Conservation (phyloP, 202 grass and related monocot genomes). For the Saccharum hybrid region DNA sequence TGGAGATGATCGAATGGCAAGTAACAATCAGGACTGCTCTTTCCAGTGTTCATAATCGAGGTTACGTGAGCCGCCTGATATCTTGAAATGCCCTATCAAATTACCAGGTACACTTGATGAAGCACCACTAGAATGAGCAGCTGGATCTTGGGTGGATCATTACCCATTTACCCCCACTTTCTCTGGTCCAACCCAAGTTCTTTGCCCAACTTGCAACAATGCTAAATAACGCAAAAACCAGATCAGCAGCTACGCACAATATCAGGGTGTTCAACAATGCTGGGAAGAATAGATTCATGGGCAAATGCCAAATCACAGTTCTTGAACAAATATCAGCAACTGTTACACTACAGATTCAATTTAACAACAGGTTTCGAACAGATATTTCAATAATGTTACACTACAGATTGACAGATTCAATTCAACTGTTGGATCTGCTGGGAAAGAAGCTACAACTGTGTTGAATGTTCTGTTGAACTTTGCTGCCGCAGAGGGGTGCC, state of each 20-base stretch:
- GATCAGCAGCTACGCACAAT: neutral
- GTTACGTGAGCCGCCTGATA: neutral
- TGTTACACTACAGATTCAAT: slow-evolving; percentile 48
- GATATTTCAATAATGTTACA: slow-evolving; percentile 52
- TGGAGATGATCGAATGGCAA: too few species aligned
- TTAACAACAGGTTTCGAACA: slow-evolving; percentile 34
- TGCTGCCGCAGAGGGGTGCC: slow-evolving; percentile 40
- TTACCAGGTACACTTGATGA: neutral
- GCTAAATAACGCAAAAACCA: neutral
- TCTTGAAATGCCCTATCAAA: neutral
- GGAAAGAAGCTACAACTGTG: slow-evolving; percentile 40
- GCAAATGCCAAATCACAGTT: slow-evolving; percentile 26
- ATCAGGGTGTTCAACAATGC: neutral
- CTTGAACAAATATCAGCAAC: slow-evolving; percentile 42
- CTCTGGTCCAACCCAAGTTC: neutral
- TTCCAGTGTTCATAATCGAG: neutral
- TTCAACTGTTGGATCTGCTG: neutral
- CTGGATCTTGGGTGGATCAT: neutral
- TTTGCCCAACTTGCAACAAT: neutral
- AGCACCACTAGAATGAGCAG: neutral
- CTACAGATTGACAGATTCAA: slow-evolving; percentile 53
- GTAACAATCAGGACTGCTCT: too few species aligned
- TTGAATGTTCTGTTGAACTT: slow-evolving; percentile 57
- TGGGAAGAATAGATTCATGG: slow-evolving; percentile 22
- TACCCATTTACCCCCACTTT: too few species aligned